Percentiles rank a stretch among this genome's conserved stretches.
Conservation (phyloP, 805 yeast genomes). For the Candida tallmaniae region DNA sequence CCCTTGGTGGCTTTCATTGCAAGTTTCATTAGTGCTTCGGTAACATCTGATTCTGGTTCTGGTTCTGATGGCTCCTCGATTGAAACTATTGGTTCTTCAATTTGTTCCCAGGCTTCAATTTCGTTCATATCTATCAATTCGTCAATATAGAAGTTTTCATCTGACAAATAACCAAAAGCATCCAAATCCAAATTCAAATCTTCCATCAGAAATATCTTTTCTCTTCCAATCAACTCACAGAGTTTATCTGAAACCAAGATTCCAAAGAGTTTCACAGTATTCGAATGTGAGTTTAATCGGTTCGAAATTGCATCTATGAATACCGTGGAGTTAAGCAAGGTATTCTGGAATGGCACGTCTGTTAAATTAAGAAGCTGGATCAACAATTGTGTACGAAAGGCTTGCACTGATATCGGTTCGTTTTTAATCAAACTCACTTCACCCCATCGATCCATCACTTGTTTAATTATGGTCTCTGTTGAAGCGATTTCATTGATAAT, state of each 20-base stretch:
- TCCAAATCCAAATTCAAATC: constrained; percentile 9
- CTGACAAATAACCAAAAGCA: constrained; percentile 6
- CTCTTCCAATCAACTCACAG: constrained; percentile 26
- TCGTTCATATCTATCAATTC: background rate
- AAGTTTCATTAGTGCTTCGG: no score
- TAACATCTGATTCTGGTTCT: no score
- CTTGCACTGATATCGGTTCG: constrained; percentile 43
- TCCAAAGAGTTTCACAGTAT: constrained; percentile 46
- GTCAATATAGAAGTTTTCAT: background rate
- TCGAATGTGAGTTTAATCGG: constrained; percentile 48
- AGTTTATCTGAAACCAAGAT: constrained; percentile 54
- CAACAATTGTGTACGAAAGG: constrained; percentile 43
- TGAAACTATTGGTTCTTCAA: constrained; percentile 5
- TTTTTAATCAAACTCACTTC: constrained; percentile 30
- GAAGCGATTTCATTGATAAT: constrained; percentile 2
- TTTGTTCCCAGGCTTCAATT: constrained; percentile 5
- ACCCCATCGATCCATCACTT: constrained; percentile 14
- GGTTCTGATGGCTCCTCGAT: no score
- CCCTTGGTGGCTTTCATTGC: constrained; percentile 11
- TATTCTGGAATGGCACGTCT: constrained; percentile 14
- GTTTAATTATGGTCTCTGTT: constrained; percentile 3
- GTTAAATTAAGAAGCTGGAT: constrained; percentile 28
- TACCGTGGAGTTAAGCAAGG: constrained; percentile 26
- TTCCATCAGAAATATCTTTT: constrained; percentile 23
- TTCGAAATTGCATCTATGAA: constrained; percentile 52